phyloP scores from a whole-genome alignment of 1,139 yeast species.

The Saccharomyces hybrid region DNA sequence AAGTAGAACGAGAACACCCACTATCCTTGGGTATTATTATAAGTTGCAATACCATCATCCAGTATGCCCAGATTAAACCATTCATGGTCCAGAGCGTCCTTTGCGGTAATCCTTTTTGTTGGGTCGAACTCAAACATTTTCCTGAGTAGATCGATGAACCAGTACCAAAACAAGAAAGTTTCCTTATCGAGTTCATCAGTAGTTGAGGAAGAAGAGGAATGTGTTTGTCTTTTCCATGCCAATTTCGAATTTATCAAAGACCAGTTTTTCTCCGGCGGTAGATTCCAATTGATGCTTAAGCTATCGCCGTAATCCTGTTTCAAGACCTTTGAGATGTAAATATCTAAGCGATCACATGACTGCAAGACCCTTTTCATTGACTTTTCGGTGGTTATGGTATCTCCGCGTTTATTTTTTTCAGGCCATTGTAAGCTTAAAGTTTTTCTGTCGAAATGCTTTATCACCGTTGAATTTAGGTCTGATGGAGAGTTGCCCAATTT shows the following conservation, averaged over 20 bases:
- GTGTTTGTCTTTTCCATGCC: constrained; percentile 10
- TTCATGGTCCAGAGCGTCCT: constrained; percentile 64
- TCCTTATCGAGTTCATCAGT: constrained; percentile 32
- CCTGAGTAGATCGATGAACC: constrained; percentile 58
- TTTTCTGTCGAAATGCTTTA: constrained; percentile 27
- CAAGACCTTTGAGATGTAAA: constrained; percentile 22
- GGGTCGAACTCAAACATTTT: constrained; percentile 61
- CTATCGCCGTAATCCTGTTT: constrained; percentile 25
- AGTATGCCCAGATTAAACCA: constrained; percentile 73
- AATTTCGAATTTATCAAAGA: constrained; percentile 17
- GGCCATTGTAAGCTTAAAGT: constrained; percentile 27
- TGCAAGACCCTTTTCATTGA: constrained; percentile 28
- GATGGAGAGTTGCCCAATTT: constrained; percentile 29
- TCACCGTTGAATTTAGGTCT: constrained; percentile 28
- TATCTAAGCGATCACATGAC: constrained; percentile 27
- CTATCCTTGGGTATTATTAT: background rate
- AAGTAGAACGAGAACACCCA: background rate
- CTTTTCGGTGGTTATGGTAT: constrained; percentile 25
- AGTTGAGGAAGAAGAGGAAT: background rate
- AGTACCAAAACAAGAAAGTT: constrained; percentile 69
- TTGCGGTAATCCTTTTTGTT: constrained; percentile 52
- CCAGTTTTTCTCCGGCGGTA: constrained; percentile 30
- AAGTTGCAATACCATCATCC: constrained; percentile 48
- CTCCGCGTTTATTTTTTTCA: constrained; percentile 25
- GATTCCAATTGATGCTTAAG: constrained; percentile 28